A percentile compares a stretch with the other conserved stretches of the same genome.
Evolutionary conservation across 1,284 basidiomycete genomes (phyloP).

Genomic region (Caloboletus firmus): DNA sequence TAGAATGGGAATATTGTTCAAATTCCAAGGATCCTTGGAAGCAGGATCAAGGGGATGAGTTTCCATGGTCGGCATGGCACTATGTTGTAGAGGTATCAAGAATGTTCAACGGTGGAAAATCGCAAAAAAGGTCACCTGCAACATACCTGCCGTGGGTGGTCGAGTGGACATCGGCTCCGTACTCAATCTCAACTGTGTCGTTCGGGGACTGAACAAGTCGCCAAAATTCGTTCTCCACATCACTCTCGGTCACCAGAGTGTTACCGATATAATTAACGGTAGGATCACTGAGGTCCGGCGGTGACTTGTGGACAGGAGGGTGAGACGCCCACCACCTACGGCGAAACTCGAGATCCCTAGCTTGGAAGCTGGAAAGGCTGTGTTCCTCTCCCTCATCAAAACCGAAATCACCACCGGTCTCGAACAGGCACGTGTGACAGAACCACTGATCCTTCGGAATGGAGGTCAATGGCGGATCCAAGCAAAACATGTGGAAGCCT

Average conservation of each 20-base stretch:
- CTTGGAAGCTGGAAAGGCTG: conserved; percentile 88
- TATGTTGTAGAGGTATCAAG: conserved; percentile 37
- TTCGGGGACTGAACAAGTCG: conserved; percentile 84
- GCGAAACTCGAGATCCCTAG: conserved; percentile 87
- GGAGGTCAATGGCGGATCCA: conserved; percentile 82
- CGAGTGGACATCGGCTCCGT: conserved; percentile 97
- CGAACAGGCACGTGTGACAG: conserved; percentile 90
- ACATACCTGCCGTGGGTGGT: conserved; percentile 92
- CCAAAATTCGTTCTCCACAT: conserved; percentile 98
- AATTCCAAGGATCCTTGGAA: conserved; percentile 93
- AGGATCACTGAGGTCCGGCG: conserved; percentile 44
- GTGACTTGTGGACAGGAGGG: conserved; percentile 46
- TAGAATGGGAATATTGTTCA: conserved; percentile 95
- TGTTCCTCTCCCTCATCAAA: conserved; percentile 99
- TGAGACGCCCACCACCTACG: conserved; percentile 85
- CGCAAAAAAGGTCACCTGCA: conserved; percentile 9
- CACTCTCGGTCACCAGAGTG: conserved; percentile 76
- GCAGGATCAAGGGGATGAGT: conserved; percentile 87
- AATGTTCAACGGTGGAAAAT: conserved; percentile 34
- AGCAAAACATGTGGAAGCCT: conserved; percentile 97
- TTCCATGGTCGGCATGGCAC: conserved; percentile 94
- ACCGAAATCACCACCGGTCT: conserved; percentile 96
- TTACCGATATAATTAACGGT: conserved; percentile 63
- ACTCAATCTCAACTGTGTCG: conserved; percentile 97
- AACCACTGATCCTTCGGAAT: conserved; percentile 97